Evolutionary conservation across 495 filamentous ascomycete genomes (phyloP).

Genomic region (Xanthoparmelia taractica): DNA sequence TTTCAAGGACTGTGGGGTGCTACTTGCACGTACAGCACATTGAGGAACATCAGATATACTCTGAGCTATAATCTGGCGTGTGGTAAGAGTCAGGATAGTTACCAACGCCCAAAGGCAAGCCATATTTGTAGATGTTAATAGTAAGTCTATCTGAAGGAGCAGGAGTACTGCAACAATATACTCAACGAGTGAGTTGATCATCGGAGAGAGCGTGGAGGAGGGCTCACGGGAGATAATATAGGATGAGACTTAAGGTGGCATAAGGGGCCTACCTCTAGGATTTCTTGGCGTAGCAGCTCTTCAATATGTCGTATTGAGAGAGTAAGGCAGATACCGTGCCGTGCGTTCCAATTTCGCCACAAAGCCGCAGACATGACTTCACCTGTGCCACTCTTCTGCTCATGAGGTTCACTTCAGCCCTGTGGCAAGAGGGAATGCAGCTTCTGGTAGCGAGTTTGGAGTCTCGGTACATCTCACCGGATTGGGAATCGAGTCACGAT

Average conservation of each 20-base stretch:
- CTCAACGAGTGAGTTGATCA: not conserved
- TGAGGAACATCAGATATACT: constrained; percentile 5
- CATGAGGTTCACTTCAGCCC: not conserved
- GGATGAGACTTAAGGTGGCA: not conserved
- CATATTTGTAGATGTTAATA: not conserved
- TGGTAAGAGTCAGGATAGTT: not conserved
- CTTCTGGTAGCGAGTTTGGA: not conserved
- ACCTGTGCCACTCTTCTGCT: too few relatives aligned
- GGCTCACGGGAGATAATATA: not conserved
- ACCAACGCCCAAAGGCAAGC: not conserved
- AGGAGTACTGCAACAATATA: not conserved
- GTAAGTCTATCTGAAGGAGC: not conserved
- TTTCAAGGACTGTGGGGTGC: not conserved
- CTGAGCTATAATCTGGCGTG: not conserved
- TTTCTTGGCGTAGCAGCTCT: not conserved
- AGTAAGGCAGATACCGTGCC: not conserved
- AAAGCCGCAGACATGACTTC: not conserved
- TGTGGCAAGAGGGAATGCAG: not conserved
- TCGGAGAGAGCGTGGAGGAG: not conserved
- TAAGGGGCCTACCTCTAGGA: too few relatives aligned
- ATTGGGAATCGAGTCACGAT: not conserved
- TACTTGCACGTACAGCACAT: constrained; percentile 14
- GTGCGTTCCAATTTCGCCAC: not conserved
- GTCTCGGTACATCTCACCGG: not conserved
- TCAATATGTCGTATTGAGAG: not conserved